A percentile compares a stretch with the other conserved stretches of the same genome.
Evolutionary conservation across 768 basidiomycete genomes (phyloP).

Genomic region (Amanita thiersii): DNA sequence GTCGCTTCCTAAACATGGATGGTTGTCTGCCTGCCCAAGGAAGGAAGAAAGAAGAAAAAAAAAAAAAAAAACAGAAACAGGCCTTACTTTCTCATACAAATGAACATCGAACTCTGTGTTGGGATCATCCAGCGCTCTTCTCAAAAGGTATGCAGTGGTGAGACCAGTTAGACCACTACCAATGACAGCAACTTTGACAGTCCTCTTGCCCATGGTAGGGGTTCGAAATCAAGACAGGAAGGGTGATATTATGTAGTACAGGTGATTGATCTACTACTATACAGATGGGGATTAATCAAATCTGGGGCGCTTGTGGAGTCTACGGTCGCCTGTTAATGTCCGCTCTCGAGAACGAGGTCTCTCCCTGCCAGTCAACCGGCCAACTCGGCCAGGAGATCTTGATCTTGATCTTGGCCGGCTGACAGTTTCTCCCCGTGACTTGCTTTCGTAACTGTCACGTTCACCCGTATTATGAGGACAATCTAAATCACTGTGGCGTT

Average conservation of each 20-base stretch:
- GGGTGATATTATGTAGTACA: too few species aligned
- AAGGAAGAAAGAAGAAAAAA: too few species aligned
- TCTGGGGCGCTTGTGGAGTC: neutral
- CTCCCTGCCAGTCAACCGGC: slow-evolving; percentile 1
- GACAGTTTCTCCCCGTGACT: too few species aligned
- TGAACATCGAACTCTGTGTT: slow-evolving; percentile 56
- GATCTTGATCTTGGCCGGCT: slow-evolving; percentile 23
- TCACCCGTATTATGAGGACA: slow-evolving; percentile 44
- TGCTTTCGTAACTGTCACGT: too few species aligned
- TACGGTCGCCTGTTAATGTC: slow-evolving; percentile 9
- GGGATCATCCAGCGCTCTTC: slow-evolving; percentile 20
- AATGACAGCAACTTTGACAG: slow-evolving; percentile 58
- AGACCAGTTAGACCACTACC: slow-evolving; percentile 72
- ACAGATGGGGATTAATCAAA: too few species aligned
- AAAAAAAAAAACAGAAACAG: neutral
- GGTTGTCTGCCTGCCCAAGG: slow-evolving; percentile 1
- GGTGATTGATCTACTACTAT: too few species aligned
- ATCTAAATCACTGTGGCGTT: slow-evolving; percentile 20
- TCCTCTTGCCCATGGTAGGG: slow-evolving; percentile 21
- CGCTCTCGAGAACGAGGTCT: slow-evolving; percentile 7
- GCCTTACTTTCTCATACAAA: slow-evolving; percentile 63
- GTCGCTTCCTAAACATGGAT: slow-evolving; percentile 30
- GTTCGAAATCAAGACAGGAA: neutral
- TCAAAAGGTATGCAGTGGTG: slow-evolving; percentile 55
- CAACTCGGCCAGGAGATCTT: slow-evolving; percentile 19